These are phyloP conservation scores for Microcyclospora pomicola DNA, from an alignment of 2,329 filamentous ascomycete genomes.

Conservation along the genomic window DNA sequence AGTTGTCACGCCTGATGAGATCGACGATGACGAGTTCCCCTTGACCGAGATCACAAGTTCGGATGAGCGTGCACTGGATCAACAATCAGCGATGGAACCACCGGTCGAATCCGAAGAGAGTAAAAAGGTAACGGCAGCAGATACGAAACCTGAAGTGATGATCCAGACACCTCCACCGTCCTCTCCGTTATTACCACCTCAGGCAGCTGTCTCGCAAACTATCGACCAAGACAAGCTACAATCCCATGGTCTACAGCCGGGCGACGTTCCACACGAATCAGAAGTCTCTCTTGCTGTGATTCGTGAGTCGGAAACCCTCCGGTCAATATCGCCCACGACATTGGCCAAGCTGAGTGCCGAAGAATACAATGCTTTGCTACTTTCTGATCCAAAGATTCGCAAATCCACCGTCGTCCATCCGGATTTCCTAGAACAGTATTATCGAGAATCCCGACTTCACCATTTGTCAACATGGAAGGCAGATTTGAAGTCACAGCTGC, in stretches of 20 bases:
- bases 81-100: conserved; percentile 1
- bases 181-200: conserved; percentile 2
- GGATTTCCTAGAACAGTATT: conserved; percentile 86
- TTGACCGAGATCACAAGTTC: conserved; percentile 21
- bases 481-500: conserved; percentile 77
- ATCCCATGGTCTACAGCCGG: conserved; percentile 16
- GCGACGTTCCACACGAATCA: conserved; percentile 8
- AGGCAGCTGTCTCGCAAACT: not conserved
- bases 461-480: conserved; percentile 96
- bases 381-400: conserved; percentile 71
- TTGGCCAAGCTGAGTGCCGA: conserved; percentile 58
- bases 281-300: conserved; percentile 21
- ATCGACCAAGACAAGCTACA: conserved; percentile 5
- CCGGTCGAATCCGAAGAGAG: conserved; percentile 1
- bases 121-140: not conserved
- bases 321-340: conserved; percentile 17
- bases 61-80: conserved; percentile 18
- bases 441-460: conserved; percentile 85
- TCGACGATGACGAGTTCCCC: conserved; percentile 18
- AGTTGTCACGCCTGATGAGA: conserved; percentile 19
- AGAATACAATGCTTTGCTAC: conserved; percentile 75
- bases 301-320: conserved; percentile 17
- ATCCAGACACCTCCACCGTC: conserved; percentile 10
- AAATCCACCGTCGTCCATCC: conserved; percentile 89
- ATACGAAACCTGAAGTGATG: conserved; percentile 1